Conservation (phyloP, 805 yeast genomes). For the Ogataea haglerorum region DNA sequence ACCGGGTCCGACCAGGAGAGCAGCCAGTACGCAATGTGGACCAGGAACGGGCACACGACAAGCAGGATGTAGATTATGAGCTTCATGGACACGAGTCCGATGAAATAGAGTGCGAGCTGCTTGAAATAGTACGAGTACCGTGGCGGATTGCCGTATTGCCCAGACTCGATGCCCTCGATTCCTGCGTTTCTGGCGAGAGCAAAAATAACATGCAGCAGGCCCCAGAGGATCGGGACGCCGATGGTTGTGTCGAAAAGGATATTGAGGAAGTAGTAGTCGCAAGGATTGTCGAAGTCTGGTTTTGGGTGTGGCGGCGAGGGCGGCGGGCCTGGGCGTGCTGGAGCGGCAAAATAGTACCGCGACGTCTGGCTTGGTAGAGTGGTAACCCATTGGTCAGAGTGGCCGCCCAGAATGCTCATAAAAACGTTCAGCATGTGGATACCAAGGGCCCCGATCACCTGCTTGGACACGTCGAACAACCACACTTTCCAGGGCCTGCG, state of each 20-base stretch:
- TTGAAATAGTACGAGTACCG: constrained; percentile 60
- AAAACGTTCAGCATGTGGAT: constrained; percentile 76
- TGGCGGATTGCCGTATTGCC: constrained; percentile 68
- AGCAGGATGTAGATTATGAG: constrained; percentile 53
- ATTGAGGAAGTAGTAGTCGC: constrained; percentile 93
- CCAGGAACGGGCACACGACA: constrained; percentile 62
- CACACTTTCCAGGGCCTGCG: constrained; percentile 86
- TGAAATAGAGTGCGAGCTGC: constrained; percentile 66
- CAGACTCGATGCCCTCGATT: constrained; percentile 46
- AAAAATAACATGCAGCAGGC: constrained; percentile 50
- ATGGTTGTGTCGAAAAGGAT: constrained; percentile 87
- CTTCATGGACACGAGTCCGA: constrained; percentile 60
- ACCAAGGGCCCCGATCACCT: constrained; percentile 80
- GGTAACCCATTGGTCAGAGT: constrained; percentile 20
- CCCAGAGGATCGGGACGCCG: constrained; percentile 82
- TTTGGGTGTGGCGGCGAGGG: constrained; percentile 10
- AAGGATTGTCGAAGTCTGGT: constrained; percentile 55
- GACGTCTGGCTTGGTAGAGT: constrained; percentile 7
- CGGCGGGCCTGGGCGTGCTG: not conserved
- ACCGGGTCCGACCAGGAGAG: constrained; percentile 80
- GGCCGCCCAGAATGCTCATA: constrained; percentile 57
- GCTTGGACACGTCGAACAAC: constrained; percentile 88
- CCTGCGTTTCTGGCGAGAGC: constrained; percentile 41
- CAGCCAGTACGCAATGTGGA: constrained; percentile 65
- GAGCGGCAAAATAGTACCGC: constrained; percentile 5